phyloP scores from a whole-genome alignment of 257 asterid genomes.

The Jacaranda copaia region DNA sequence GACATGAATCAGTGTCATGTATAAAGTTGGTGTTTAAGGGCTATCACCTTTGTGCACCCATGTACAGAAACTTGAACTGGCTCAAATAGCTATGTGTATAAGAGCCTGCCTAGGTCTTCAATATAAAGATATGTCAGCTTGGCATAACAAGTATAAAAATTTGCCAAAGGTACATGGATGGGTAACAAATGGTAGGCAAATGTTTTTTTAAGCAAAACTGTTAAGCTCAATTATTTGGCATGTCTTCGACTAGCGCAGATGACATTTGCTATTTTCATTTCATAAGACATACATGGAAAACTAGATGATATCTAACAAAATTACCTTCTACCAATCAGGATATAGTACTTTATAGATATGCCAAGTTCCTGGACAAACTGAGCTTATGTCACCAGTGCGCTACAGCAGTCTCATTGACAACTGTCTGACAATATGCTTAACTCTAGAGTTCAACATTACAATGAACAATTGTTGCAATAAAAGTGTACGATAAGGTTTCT shows the following conservation, averaged over 20 bases:
- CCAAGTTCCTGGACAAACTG: background rate
- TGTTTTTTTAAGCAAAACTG: background rate
- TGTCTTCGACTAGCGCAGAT: background rate
- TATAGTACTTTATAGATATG: background rate
- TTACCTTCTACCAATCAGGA: slow-evolving; percentile 8
- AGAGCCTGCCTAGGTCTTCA: no score
- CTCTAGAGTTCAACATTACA: background rate
- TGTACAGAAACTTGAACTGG: no score
- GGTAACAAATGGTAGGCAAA: no score
- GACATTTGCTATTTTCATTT: background rate
- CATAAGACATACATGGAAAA: background rate
- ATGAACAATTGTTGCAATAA: background rate
- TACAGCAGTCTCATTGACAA: background rate
- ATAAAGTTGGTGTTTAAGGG: no score
- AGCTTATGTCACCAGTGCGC: slow-evolving; percentile 17
- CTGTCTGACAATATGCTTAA: background rate
- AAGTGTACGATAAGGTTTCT: background rate
- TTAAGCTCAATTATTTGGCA: background rate
- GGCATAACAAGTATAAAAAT: no score
- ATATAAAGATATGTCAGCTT: no score
- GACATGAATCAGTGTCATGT: no score
- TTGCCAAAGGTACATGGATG: no score
- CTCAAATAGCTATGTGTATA: no score
- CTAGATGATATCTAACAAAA: background rate
- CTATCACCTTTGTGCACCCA: no score